Conservation (phyloP, 768 basidiomycete species). For the Cyathus striatus region DNA sequence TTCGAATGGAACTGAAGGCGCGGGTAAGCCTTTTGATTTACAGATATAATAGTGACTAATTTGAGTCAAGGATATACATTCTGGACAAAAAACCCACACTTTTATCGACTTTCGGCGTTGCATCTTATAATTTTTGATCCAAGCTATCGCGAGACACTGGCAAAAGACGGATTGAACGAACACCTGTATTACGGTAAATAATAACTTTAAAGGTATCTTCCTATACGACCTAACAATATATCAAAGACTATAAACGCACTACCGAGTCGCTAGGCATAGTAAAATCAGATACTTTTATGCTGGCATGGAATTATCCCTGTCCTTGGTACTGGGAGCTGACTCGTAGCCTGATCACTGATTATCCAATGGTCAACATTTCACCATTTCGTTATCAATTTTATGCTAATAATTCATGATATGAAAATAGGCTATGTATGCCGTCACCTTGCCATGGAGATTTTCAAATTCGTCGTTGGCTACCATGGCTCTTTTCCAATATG, state of each 20-base stretch:
- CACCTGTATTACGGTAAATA: constrained; percentile 24
- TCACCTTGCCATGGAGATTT: constrained; percentile 13
- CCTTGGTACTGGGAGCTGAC: constrained; percentile 35
- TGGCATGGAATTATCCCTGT: constrained; percentile 22
- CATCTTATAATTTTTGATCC: constrained; percentile 32
- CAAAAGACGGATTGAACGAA: constrained; percentile 28
- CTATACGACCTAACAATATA: too few species aligned
- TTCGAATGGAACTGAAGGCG: constrained; percentile 25
- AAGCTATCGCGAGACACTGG: constrained; percentile 25
- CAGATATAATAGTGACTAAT: too few species aligned
- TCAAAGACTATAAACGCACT: constrained; percentile 29
- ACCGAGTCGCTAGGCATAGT: constrained; percentile 23
- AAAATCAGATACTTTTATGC: constrained; percentile 19
- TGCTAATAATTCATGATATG: not conserved
- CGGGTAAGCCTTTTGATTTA: too few species aligned
- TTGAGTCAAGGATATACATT: constrained; percentile 41
- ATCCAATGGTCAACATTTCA: constrained; percentile 25
- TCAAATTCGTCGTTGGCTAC: constrained; percentile 23
- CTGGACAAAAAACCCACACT: constrained; percentile 29
- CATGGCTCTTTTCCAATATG: constrained; percentile 29
- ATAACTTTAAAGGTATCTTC: constrained; percentile 1
- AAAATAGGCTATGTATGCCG: constrained; percentile 15
- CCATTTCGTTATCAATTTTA: not conserved
- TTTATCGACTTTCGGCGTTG: constrained; percentile 30
- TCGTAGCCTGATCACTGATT: constrained; percentile 19